Percentiles rank a stretch among this genome's conserved stretches.
Conservation (phyloP, 192 early-diverging fungal species). For the Backusella luteola region DNA sequence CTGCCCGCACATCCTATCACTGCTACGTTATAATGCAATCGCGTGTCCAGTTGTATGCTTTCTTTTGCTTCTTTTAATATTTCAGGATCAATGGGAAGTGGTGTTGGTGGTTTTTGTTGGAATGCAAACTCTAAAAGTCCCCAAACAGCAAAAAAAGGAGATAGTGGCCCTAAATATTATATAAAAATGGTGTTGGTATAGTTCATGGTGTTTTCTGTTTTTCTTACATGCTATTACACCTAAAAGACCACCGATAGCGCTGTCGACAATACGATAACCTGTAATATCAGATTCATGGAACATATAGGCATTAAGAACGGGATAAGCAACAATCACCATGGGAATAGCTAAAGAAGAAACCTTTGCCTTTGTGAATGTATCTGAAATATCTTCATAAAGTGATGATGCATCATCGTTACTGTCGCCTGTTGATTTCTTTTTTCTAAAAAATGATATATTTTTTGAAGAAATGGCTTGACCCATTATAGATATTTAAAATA, state of each 20-base stretch:
- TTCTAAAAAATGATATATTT: not conserved
- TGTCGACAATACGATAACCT: constrained; percentile 24
- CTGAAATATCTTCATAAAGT: constrained; percentile 25
- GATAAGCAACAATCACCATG: constrained; percentile 35
- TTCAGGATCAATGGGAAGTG: constrained; percentile 24
- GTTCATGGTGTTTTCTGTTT: not conserved
- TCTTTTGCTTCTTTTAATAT: constrained; percentile 23
- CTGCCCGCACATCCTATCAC: constrained; percentile 33
- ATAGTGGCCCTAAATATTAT: constrained; percentile 19
- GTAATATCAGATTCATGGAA: constrained; percentile 33
- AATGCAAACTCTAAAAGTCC: constrained; percentile 29
- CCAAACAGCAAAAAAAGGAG: constrained; percentile 33
- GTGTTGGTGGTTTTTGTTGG: constrained; percentile 24
- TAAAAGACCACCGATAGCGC: constrained; percentile 32
- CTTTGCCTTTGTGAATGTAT: constrained; percentile 31
- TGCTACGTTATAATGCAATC: constrained; percentile 36
- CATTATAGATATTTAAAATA: not conserved
- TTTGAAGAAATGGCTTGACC: constrained; percentile 6
- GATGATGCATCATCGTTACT: not conserved
- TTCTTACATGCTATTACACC: constrained; percentile 38
- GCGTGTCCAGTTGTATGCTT: constrained; percentile 28
- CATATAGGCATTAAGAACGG: constrained; percentile 30
- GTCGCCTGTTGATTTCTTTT: not conserved
- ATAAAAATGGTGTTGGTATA: not conserved
- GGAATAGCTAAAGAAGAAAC: constrained; percentile 34